phyloP scores from a whole-genome alignment of 768 basidiomycete genomes.

The Pulveroboletus sp. region DNA sequence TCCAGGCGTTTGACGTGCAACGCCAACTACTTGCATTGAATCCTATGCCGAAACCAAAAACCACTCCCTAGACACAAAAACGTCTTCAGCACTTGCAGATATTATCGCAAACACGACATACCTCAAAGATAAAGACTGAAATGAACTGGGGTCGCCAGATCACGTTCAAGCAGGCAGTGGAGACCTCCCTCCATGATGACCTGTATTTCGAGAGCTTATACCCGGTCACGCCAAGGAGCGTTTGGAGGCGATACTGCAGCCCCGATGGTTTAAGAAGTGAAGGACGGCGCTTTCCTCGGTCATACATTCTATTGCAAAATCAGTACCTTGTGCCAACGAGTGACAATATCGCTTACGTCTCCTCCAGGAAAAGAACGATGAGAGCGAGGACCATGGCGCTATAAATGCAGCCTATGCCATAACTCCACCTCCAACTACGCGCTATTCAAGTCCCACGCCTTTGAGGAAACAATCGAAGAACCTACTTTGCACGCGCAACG shows the following conservation, averaged over 20 bases:
- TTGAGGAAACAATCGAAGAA: not conserved
- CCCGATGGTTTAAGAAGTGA: conserved; percentile 26
- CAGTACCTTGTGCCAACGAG: not conserved
- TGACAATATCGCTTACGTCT: conserved; percentile 37
- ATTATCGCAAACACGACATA: conserved; percentile 27
- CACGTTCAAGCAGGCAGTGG: conserved; percentile 35
- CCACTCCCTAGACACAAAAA: conserved; percentile 28
- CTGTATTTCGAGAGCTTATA: conserved; percentile 44
- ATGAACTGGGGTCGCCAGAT: conserved; percentile 51
- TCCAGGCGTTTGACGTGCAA: not conserved
- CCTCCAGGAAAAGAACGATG: conserved; percentile 47
- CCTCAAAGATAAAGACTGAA: conserved; percentile 38
- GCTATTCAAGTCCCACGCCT: not conserved
- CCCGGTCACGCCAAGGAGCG: conserved; percentile 49
- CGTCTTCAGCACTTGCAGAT: conserved; percentile 31
- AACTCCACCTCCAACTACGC: conserved; percentile 49
- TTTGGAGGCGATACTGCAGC: conserved; percentile 42
- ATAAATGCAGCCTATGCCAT: conserved; percentile 51
- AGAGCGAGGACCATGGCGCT: conserved; percentile 42
- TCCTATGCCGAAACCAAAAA: conserved; percentile 51
- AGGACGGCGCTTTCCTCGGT: conserved; percentile 39
- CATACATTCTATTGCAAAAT: conserved; percentile 39
- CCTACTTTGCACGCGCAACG: conserved; percentile 24
- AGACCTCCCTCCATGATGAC: conserved; percentile 36
- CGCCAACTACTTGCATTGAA: conserved; percentile 33